Evolutionary conservation across 2,329 filamentous ascomycete species (phyloP), one percentile per base, ranked within the genome.

Genomic region (Tolypocladium tropicale): DNA sequence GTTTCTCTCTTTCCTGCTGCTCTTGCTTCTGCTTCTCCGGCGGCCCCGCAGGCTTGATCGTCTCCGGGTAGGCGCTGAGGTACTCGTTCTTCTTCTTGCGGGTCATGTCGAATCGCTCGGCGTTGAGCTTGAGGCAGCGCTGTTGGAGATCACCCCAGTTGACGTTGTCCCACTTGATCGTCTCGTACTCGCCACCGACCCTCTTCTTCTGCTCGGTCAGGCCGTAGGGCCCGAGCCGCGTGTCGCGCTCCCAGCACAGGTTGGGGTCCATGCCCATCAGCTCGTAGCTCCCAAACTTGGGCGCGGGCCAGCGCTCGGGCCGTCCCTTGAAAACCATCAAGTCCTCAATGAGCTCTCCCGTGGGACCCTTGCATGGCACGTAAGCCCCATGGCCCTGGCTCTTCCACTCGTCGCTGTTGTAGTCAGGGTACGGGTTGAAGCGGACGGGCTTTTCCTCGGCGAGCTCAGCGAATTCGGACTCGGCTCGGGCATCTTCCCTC

Each of bases 71-170:
- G 34, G 71, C 65, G 12, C 68, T 66, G 10, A 79, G 64, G 57
- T 73, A 78, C 7, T 71, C 68, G 57, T 81, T 81, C 33, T 69
- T 63, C 50, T 65, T 67, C 7, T 69, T 67, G 33, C 72, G 71
- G 53, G 70, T 63, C 57, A 72, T 67, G 62, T 74, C 76, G 67
- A 76, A 94, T 23, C 90, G 82, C 39, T 80, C 79, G 56, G 79
- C 76, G 70, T 95, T 95, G 61, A 75, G 78, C 60, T 79, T 70
- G 1, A 84, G 68, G 64, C 89, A 94, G 32, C 79, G 71, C 53
- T 82, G 74, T 67, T 93, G 88, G 21, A 93, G 73, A 34, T 79
- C 71, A 16, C 85, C 85, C 89, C 89, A 94, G 59, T 82, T 78
- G 34, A 90, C 79, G 30, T 76, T 73, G 32, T 80, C 74, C 85